Evolutionary conservation across 148 eudicot genomes (phyloP).

Genomic region (Linanthus parryae): DNA sequence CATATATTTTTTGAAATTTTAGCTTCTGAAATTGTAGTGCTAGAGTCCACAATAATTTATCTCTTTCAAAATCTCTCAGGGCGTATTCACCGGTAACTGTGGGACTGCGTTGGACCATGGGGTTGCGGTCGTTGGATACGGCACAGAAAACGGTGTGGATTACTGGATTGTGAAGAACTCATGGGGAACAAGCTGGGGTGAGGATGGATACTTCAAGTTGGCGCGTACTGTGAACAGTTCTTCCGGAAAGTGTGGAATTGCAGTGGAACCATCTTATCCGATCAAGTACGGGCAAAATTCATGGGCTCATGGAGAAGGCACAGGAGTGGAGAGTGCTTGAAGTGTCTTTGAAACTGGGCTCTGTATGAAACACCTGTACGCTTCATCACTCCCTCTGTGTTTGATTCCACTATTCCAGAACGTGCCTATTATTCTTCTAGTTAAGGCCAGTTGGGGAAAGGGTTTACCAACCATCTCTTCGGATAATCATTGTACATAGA

Average conservation of each 20-base stretch:
- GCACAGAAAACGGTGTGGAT: conserved; percentile 53
- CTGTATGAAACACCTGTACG: background rate
- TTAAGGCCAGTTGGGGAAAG: background rate
- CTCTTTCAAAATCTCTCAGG: conserved; percentile 30
- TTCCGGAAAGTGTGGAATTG: conserved; percentile 85
- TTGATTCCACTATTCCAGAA: conserved; percentile 2
- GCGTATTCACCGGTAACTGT: conserved; percentile 65
- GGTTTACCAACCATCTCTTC: too few species aligned
- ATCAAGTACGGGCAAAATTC: conserved; percentile 29
- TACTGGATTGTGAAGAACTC: conserved; percentile 96
- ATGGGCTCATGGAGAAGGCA: conserved; percentile 13
- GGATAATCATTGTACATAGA: conserved; percentile 3
- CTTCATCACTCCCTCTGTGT: background rate
- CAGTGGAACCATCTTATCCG: conserved; percentile 82
- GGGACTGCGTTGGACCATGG: conserved; percentile 80
- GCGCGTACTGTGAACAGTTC: conserved; percentile 37
- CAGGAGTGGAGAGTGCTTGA: conserved; percentile 32
- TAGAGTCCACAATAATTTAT: too few species aligned
- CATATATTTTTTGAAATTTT: too few species aligned
- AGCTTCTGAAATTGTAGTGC: too few species aligned
- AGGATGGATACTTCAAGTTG: conserved; percentile 68
- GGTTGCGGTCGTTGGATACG: conserved; percentile 87
- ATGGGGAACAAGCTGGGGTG: conserved; percentile 88
- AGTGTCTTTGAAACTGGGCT: background rate
- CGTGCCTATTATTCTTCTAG: background rate